Evolutionary conservation across 2,329 filamentous ascomycete species (phyloP).

Genomic region (Reticulascus tulasneorum): DNA sequence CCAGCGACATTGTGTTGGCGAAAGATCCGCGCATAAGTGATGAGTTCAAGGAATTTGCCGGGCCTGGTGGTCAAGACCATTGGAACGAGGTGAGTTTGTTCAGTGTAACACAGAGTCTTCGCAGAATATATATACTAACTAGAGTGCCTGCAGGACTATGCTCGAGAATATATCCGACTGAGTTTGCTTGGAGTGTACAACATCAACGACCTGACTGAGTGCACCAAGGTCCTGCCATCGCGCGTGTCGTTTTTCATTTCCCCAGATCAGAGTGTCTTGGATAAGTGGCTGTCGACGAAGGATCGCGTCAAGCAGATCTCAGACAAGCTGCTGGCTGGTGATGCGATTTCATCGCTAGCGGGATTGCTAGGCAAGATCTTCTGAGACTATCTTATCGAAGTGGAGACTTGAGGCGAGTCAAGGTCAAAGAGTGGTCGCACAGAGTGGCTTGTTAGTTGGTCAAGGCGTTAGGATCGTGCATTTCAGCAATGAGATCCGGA

Average conservation of each 20-base stretch:
- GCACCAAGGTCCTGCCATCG: conserved; percentile 45
- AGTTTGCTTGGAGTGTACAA: conserved; percentile 53
- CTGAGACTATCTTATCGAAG: too few relatives aligned
- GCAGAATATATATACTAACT: not conserved
- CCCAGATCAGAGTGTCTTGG: conserved; percentile 7
- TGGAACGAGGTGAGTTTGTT: conserved; percentile 37
- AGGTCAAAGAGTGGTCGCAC: too few relatives aligned
- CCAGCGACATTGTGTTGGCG: conserved; percentile 36
- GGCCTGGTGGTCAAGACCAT: conserved; percentile 24
- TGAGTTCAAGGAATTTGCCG: conserved; percentile 35
- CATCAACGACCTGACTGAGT: conserved; percentile 52
- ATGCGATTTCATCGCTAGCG: too few relatives aligned
- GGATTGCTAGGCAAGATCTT: too few relatives aligned
- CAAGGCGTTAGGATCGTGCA: too few relatives aligned
- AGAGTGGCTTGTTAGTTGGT: too few relatives aligned
- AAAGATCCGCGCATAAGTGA: conserved; percentile 28
- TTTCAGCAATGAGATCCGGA: too few relatives aligned
- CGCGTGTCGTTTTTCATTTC: conserved; percentile 16
- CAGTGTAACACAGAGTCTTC: too few relatives aligned
- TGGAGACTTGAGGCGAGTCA: too few relatives aligned
- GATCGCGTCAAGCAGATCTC: conserved; percentile 34
- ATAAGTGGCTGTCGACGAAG: conserved; percentile 23
- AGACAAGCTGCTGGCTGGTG: conserved; percentile 21
- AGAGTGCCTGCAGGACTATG: conserved; percentile 36
- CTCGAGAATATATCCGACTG: conserved; percentile 49